Conservation (phyloP, 345 rosid species). For the Boechera stricta region DNA sequence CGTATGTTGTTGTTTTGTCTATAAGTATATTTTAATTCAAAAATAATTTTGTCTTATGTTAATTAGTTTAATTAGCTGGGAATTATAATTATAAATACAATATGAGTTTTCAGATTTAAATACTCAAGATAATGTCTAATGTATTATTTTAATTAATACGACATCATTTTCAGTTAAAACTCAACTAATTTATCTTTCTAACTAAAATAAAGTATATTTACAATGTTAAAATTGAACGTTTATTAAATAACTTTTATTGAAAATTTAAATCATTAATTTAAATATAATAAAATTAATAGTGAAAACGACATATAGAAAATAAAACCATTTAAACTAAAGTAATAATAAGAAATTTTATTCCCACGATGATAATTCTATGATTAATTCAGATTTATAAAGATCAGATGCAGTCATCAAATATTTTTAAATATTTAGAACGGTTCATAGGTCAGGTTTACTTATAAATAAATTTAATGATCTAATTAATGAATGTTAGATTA, state of each 20-base stretch:
- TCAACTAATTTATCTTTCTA: no score
- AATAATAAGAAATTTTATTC: neutral
- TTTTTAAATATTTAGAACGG: neutral
- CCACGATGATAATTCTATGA: neutral
- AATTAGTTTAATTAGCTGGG: neutral
- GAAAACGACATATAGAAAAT: neutral
- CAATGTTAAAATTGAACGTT: neutral
- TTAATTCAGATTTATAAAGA: neutral
- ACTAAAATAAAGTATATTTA: neutral
- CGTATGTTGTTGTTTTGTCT: constrained; percentile 26
- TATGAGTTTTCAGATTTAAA: neutral
- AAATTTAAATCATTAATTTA: neutral
- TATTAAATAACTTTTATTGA: neutral
- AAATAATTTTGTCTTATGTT: constrained; percentile 19
- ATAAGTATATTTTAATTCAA: neutral
- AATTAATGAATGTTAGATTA: neutral
- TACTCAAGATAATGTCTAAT: neutral
- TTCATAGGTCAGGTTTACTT: constrained; percentile 7
- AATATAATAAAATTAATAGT: neutral
- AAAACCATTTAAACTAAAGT: neutral
- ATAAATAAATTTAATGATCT: neutral
- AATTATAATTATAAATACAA: neutral
- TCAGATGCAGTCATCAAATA: constrained; percentile 7
- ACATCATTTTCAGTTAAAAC: neutral
- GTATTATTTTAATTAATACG: no score